Conservation (phyloP, 495 filamentous ascomycete genomes). For the Talaromyces liani region DNA sequence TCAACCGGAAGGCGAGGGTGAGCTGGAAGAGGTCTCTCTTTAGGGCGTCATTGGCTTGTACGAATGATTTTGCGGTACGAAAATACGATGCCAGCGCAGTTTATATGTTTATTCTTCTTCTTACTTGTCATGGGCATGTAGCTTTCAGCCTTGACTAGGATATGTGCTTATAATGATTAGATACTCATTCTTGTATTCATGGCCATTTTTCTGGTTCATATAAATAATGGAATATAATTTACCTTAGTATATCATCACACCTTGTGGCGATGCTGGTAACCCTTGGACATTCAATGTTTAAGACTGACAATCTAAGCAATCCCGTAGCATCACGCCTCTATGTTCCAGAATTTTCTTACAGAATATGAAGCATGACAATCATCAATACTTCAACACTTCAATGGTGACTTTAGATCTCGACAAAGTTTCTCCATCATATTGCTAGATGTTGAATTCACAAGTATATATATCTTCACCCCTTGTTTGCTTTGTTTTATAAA, state of each 20-base stretch:
- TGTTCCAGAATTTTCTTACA: too few species aligned
- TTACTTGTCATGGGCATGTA: neutral
- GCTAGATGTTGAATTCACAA: too few species aligned
- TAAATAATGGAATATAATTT: neutral
- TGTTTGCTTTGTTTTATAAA: too few species aligned
- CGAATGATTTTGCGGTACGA: neutral
- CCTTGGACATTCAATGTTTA: neutral
- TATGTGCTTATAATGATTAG: conserved; percentile 4
- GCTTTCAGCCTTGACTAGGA: neutral
- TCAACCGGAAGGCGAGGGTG: conserved; percentile 18
- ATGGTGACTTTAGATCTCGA: too few species aligned
- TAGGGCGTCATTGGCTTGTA: neutral
- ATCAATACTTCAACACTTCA: too few species aligned
- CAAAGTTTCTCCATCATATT: too few species aligned
- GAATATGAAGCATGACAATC: too few species aligned
- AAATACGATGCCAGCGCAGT: neutral
- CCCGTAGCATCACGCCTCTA: too few species aligned
- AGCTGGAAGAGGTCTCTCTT: conserved; percentile 9
- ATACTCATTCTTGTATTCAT: neutral
- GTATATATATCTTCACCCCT: too few species aligned
- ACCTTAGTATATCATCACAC: neutral
- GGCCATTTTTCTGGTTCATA: neutral
- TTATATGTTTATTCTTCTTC: neutral
- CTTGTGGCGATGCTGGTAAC: neutral
- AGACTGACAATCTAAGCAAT: neutral